Base-by-base conservation (phyloP, 441 rosid genomes). In the Breynia disticha region DNA sequence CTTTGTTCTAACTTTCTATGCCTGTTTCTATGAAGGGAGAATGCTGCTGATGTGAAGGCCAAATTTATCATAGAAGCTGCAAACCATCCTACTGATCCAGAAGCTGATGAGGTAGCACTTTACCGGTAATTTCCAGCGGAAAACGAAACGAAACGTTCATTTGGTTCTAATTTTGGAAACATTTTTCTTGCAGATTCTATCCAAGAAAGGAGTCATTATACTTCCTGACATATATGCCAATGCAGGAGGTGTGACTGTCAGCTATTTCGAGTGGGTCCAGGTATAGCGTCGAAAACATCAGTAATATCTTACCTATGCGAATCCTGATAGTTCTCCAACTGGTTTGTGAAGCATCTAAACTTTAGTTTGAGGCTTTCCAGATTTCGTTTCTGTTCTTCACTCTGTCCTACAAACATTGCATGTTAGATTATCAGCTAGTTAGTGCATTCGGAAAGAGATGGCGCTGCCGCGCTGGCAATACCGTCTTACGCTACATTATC, bases 191-290 rank as follows among this genome's bases (percentile, higher is more conserved):
- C 89, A 89, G 99, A 86, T 93, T 64, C 64, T 93, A 39, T 79
- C 90, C 0, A 86, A 85, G 84, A 87, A 84, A 75, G 96, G 96
- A 65, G 90, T 90, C 13, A 16, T 76, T 16, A 79, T 90, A 63
- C 93, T 90, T 20, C 98, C 98, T 16, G 96, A 90, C 55, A 87
- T 87, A 46, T 90, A 90, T 68, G 96, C 98, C 55, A 90, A 85
- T 71, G 75, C 96, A 19, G 98, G 96, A 65, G 95, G 96, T 13
- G 98, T 87, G 57, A 90, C 95, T 0, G 98, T 90, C 52, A 90
- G 96, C 77, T 90, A 90, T 57, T 90, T 85, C 20, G 96, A 90
- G 74, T 87, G 95, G 98, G 98, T 90, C 54, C 96, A 87, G 96
- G 95, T 87, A 78, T 62, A 11, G 37, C 1, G 54, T 38, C 52